These are phyloP conservation scores for maize (Zea mays) DNA, from an alignment of 176 grass and related monocot species.

Conservation along the genomic window DNA sequence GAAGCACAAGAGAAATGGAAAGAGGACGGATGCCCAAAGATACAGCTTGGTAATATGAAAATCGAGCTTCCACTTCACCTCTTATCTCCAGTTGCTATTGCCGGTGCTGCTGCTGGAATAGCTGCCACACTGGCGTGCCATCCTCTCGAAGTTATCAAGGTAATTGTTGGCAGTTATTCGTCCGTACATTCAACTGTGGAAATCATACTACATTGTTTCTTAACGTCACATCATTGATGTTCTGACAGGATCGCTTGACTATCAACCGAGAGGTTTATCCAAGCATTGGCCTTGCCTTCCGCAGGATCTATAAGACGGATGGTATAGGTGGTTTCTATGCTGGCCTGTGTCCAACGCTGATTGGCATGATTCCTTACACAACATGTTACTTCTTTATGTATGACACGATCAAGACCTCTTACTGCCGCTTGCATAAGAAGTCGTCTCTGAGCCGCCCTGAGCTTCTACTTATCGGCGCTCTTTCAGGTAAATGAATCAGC, in stretches of 20 bases:
- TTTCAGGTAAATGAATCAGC: constrained; percentile 55
- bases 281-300: constrained; percentile 62
- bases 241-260: constrained; percentile 80
- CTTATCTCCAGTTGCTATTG: constrained; percentile 62
- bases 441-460: constrained; percentile 56
- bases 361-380: constrained; percentile 80
- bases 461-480: constrained; percentile 67
- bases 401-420: constrained; percentile 70
- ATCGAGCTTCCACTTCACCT: constrained; percentile 54
- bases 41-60: constrained; percentile 57
- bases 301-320: constrained; percentile 56
- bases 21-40: constrained; percentile 51
- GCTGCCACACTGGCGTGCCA: constrained; percentile 71
- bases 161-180: constrained; percentile 26
- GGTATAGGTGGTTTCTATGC: constrained; percentile 68
- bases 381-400: constrained; percentile 95
- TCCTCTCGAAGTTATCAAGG: constrained; percentile 90
- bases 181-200: background rate
- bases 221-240: background rate
- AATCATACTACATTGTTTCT: constrained; percentile 11
- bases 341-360: constrained; percentile 72
- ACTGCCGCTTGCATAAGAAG: constrained; percentile 68
- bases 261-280: constrained; percentile 61
- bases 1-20: constrained; percentile 65
- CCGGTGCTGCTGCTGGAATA: constrained; percentile 71